Evolutionary conservation across 345 rosid genomes (phyloP), one percentile per base, ranked within the genome.

Genomic region (Crucihimalaya himalaica): DNA sequence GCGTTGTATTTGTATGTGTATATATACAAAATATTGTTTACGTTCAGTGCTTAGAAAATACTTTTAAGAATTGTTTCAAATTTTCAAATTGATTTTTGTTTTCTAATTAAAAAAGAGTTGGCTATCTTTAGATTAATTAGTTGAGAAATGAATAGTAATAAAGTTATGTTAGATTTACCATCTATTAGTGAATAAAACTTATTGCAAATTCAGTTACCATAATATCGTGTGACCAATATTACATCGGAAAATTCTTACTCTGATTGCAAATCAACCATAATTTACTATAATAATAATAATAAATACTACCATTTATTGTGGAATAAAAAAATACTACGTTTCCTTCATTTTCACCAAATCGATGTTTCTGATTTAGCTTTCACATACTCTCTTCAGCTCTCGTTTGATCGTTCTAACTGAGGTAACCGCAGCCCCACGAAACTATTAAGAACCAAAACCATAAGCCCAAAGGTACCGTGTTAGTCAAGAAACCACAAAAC

Each of bases 361-460:
- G 20, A 57, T 34, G 62, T 10, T 9, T 57, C n/a, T 18, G 25
- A 18, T 32, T 34, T 19, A 57, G 8, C 19, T 18, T 18, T 32
- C 63, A 11, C 76, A 66, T 27, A 83, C 74, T 70, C 76, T 85
- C 84, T 77, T n/a, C 7, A 87, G 80, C 60, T 85, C 83, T 80
- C 83, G 80, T 71, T 74, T 68, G 67, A 87, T 87, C 84, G 83
- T 86, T 74, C 83, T 82, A 35, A 61, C 89, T 0, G 90, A 79
- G 37, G 88, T 77, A 21, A 71, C 64, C 31, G 89, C 88, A 35
- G 80, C 61, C 18, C 93, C 88, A 23, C 80, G 83, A 74, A 87
- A 85, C 96, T 85, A 82, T 16, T 28, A 5, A 37, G 74, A 78
- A 56, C 4, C 19, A 56, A 51, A 40, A 34, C 47, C 67, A 43